phyloP scores from a whole-genome alignment of 257 asterid species.

The Catharanthus roseus region DNA sequence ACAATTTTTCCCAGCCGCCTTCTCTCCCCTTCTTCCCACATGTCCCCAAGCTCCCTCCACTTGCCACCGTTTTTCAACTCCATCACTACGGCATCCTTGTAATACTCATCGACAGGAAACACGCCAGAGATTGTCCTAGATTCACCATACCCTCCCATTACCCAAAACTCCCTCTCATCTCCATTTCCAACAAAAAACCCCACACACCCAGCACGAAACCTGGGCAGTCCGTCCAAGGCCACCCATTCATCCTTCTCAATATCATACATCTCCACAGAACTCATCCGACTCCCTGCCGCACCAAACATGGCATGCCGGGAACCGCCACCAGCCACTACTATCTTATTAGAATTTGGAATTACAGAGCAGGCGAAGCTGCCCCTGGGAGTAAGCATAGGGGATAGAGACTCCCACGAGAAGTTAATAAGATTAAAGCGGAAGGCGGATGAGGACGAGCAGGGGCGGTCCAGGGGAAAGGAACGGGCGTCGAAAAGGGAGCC shows the following conservation, averaged over 20 bases:
- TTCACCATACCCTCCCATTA: constrained; percentile 95
- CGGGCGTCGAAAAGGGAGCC: constrained; percentile 88
- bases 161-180: constrained; percentile 75
- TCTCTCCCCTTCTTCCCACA: constrained; percentile 97
- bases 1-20: constrained; percentile 68
- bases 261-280: constrained; percentile 93
- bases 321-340: constrained; percentile 94
- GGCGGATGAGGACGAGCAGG: constrained; percentile 57
- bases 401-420: constrained; percentile 54
- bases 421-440: constrained; percentile 57
- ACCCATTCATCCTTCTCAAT: constrained; percentile 78
- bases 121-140: constrained; percentile 77
- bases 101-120: constrained; percentile 85
- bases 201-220: constrained; percentile 91
- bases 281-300: constrained; percentile 90
- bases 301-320: constrained; percentile 83
- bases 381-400: constrained; percentile 79
- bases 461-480: constrained; percentile 73
- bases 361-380: constrained; percentile 93
- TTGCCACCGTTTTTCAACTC: constrained; percentile 64
- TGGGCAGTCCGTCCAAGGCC: constrained; percentile 77
- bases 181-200: constrained; percentile 60
- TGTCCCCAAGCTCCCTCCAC: constrained; percentile 91
- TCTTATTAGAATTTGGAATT: constrained; percentile 42
- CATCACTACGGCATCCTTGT: constrained; percentile 81